phyloP scores from a whole-genome alignment of 139 green algal genomes.

The Haematococcus sp. region DNA sequence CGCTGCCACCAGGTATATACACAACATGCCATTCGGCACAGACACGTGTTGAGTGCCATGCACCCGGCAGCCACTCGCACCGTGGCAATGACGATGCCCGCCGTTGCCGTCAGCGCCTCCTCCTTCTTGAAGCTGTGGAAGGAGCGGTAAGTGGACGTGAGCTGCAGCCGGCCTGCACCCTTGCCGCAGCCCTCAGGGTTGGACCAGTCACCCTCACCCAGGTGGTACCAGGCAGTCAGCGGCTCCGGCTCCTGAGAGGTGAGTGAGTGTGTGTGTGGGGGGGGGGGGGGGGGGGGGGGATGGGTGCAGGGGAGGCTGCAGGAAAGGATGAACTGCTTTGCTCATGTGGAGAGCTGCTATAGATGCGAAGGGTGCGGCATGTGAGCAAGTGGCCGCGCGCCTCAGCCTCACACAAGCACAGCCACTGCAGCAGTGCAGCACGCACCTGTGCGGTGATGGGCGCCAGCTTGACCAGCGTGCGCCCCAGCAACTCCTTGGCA shows the following conservation, averaged over 20 bases:
- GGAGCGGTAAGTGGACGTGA: constrained; percentile 1
- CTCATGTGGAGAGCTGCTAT: too few relatives aligned
- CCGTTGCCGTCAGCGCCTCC: not conserved
- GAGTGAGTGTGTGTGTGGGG: not conserved
- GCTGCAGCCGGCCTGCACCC: not conserved
- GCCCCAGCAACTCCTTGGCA: constrained; percentile 5
- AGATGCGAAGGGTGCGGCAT: too few relatives aligned
- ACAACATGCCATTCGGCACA: too few relatives aligned
- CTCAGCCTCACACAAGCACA: too few relatives aligned
- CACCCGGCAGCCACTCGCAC: too few relatives aligned
- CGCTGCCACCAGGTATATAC: too few relatives aligned
- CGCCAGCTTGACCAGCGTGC: constrained; percentile 1
- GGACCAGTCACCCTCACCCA: constrained; percentile 6
- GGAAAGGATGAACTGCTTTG: too few relatives aligned
- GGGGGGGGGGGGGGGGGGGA: not conserved
- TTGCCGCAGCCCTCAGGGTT: constrained; percentile 12
- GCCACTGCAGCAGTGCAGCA: too few relatives aligned
- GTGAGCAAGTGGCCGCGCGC: too few relatives aligned
- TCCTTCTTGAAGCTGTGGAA: constrained; percentile 4
- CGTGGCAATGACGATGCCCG: not conserved
- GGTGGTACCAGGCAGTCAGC: constrained; percentile 1
- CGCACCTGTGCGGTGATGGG: constrained; percentile 7
- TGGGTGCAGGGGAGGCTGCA: too few relatives aligned
- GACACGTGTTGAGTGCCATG: too few relatives aligned
- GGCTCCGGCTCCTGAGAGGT: not conserved